Percentiles rank a stretch among this genome's conserved stretches.
Conservation (phyloP, 163 green algal species). For the Scenedesmus sp. region DNA sequence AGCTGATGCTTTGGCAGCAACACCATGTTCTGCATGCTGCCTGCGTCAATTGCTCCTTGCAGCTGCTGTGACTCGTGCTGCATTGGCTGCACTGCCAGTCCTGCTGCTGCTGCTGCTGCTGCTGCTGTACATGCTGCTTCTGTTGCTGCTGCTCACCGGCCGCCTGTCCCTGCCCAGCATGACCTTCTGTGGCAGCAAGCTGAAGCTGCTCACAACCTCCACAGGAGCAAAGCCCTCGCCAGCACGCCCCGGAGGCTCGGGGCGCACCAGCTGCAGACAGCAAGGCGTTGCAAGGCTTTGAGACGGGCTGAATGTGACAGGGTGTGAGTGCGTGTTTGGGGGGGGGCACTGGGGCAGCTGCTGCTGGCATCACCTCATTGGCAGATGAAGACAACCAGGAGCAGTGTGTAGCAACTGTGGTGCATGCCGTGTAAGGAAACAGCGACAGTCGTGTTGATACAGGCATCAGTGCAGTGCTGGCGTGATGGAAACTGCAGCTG, state of each 20-base stretch:
- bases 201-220: slow-evolving; percentile 65
- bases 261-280: slow-evolving; percentile 68
- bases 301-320: too few relatives aligned
- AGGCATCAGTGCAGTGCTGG: not conserved
- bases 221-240: slow-evolving; percentile 84
- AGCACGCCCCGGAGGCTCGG: slow-evolving; percentile 56
- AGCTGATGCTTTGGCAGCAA: too few relatives aligned
- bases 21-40: too few relatives aligned
- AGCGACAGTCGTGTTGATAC: too few relatives aligned
- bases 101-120: not conserved
- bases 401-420: too few relatives aligned
- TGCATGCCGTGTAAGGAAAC: too few relatives aligned
- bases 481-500: not conserved
- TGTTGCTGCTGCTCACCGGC: slow-evolving; percentile 29
- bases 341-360: too few relatives aligned
- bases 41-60: not conserved
- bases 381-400: too few relatives aligned
- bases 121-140: not conserved
- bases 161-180: slow-evolving; percentile 43
- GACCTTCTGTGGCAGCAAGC: slow-evolving; percentile 67
- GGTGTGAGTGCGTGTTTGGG: too few relatives aligned
- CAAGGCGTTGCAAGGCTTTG: not conserved
- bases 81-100: not conserved
- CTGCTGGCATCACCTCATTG: too few relatives aligned
- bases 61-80: not conserved